These are phyloP conservation scores for Escallonia rubra DNA, from an alignment of 129 eudicot species.

Conservation along the genomic window DNA sequence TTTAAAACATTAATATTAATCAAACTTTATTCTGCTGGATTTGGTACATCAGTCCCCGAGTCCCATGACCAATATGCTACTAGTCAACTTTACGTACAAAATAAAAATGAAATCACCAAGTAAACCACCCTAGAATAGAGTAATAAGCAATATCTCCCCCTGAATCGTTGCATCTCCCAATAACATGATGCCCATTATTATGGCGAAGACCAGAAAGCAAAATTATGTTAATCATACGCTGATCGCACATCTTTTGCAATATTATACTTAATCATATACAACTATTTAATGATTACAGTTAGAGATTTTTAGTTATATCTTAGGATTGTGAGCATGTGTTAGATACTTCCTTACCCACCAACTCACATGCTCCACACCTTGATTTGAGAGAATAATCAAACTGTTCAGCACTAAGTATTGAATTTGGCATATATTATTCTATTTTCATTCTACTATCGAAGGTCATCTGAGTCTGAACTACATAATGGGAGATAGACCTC, in stretches of 20 bases:
- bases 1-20: neutral
- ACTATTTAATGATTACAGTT: neutral
- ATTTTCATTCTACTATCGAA: too few relatives aligned
- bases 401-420: neutral
- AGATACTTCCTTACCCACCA: conserved; percentile 34
- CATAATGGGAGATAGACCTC: too few relatives aligned
- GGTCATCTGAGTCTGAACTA: too few relatives aligned
- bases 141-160: neutral
- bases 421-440: too few relatives aligned
- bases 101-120: neutral
- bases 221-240: conserved; percentile 18
- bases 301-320: neutral
- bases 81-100: neutral
- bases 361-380: conserved; percentile 48
- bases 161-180: conserved; percentile 15
- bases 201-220: neutral
- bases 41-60: too few relatives aligned
- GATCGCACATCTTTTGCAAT: conserved; percentile 8
- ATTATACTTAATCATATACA: neutral
- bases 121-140: neutral
- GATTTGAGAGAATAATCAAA: neutral
- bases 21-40: too few relatives aligned
- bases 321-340: conserved; percentile 40
- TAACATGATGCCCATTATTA: conserved; percentile 33
- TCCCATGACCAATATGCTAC: too few relatives aligned